These are phyloP conservation scores for Protomyces inouyei DNA, from an alignment of 1,139 yeast species.

Conservation along the genomic window DNA sequence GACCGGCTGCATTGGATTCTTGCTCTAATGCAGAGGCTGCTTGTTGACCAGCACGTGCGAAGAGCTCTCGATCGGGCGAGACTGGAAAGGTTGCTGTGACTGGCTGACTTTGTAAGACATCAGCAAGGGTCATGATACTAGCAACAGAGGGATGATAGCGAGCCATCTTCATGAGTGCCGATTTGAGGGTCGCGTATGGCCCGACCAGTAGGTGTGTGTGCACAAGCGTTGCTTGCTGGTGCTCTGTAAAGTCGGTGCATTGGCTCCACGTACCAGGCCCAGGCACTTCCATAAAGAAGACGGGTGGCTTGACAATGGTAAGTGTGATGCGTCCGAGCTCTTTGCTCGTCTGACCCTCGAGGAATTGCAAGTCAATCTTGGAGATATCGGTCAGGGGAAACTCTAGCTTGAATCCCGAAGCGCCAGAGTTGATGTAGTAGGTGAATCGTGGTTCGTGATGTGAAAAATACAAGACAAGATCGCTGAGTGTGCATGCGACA, in stretches of 20 bases:
- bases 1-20: background rate
- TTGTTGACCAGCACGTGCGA: background rate
- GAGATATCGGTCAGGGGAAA: constrained; percentile 34
- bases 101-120: background rate
- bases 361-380: constrained; percentile 12
- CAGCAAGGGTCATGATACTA: constrained; percentile 1
- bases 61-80: background rate
- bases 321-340: constrained; percentile 9
- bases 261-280: constrained; percentile 34
- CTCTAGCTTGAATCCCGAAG: constrained; percentile 36
- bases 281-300: constrained; percentile 34
- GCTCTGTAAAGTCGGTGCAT: constrained; percentile 38
- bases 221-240: constrained; percentile 35
- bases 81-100: background rate
- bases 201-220: constrained; percentile 37
- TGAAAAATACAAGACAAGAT: constrained; percentile 35
- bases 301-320: constrained; percentile 33
- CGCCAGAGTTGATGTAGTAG: constrained; percentile 36
- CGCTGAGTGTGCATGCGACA: constrained; percentile 33
- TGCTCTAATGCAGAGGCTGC: background rate
- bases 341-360: background rate
- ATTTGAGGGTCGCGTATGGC: constrained; percentile 24
- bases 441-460: constrained; percentile 34
- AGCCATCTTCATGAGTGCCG: background rate
- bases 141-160: background rate